Evolutionary conservation across 441 rosid genomes (phyloP).

Genomic region (Croton laevigatus): DNA sequence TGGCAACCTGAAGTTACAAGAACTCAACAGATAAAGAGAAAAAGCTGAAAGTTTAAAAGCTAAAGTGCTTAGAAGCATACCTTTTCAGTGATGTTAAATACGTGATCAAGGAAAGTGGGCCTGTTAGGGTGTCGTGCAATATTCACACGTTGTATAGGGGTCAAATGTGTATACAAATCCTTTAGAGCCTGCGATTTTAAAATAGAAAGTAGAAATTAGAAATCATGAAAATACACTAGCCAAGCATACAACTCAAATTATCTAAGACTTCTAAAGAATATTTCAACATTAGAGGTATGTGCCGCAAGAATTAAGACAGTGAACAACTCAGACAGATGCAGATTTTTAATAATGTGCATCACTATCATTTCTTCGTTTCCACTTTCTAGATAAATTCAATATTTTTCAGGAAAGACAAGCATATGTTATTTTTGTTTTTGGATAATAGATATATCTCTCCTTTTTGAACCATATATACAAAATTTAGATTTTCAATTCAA

Average conservation of each 20-base stretch:
- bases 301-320: constrained; percentile 11
- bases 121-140: constrained; percentile 97
- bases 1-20: constrained; percentile 9
- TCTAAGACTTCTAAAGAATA: background rate
- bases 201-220: constrained; percentile 4
- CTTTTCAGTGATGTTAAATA: constrained; percentile 89
- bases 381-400: background rate
- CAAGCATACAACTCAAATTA: background rate
- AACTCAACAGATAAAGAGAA: constrained; percentile 8
- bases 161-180: constrained; percentile 72
- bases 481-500: constrained; percentile 1
- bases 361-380: constrained; percentile 3
- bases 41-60: constrained; percentile 11
- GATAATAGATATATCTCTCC: background rate
- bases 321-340: background rate
- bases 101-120: constrained; percentile 95
- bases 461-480: background rate
- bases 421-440: background rate
- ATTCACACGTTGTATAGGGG: constrained; percentile 89
- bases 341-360: background rate
- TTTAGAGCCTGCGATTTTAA: constrained; percentile 58
- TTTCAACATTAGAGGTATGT: background rate
- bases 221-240: constrained; percentile 7
- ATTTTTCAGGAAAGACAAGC: background rate
- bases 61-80: constrained; percentile 35